These are phyloP conservation scores for Ceratocystis ficicola DNA, from an alignment of 2,329 filamentous ascomycete species.

Conservation along the genomic window DNA sequence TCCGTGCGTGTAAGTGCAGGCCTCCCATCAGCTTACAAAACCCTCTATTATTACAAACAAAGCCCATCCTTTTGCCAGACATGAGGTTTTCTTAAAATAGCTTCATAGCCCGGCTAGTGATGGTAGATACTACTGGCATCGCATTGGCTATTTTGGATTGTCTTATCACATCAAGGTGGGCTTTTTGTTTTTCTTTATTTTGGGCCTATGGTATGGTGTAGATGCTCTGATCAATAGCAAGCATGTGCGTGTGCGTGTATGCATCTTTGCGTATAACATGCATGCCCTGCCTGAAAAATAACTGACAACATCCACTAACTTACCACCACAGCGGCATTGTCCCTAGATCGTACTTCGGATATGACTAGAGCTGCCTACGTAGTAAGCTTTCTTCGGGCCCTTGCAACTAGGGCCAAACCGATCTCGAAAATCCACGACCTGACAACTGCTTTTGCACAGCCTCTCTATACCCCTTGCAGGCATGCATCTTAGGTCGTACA, in stretches of 20 bases:
- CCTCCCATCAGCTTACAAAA: not conserved
- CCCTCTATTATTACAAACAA: no score
- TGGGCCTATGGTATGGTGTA: no score
- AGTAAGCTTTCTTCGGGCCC: not conserved
- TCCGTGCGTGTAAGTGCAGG: not conserved
- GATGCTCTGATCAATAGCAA: not conserved
- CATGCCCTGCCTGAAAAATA: not conserved
- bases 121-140: not conserved
- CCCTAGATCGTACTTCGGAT: not conserved
- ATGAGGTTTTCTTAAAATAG: not conserved
- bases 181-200: no score
- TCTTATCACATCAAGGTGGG: not conserved
- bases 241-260: not conserved
- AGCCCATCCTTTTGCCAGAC: not conserved
- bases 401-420: not conserved
- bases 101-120: not conserved
- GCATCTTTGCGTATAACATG: not conserved
- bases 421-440: not conserved
- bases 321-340: not conserved
- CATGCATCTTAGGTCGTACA: not conserved
- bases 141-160: not conserved
- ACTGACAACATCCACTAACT: no score
- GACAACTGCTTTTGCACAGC: slow-evolving; percentile 5
- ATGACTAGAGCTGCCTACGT: not conserved
- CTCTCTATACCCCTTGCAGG: not conserved